Percentiles rank a stretch among this genome's conserved stretches.
Evolutionary conservation across 495 filamentous ascomycete species (phyloP).

Genomic region (Penicillium subrubescens): DNA sequence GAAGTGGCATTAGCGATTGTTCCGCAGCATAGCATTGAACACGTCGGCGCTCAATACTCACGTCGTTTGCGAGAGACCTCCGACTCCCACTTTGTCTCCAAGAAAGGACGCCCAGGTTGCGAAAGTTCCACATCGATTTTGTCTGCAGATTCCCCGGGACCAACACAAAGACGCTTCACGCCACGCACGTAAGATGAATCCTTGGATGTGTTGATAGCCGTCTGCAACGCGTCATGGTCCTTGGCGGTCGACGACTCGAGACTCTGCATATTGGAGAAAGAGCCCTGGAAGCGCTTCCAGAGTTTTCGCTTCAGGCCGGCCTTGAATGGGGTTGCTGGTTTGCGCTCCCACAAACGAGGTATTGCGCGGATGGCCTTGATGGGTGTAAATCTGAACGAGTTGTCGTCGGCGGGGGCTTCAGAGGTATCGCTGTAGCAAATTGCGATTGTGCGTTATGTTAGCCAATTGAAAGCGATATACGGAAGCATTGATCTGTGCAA

Average conservation of each 20-base stretch:
- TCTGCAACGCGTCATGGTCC: slow-evolving; percentile 29
- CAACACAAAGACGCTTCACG: slow-evolving; percentile 50
- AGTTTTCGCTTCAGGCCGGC: slow-evolving; percentile 47
- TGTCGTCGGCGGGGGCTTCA: slow-evolving; percentile 19
- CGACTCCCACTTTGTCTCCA: slow-evolving; percentile 45
- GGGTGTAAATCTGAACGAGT: slow-evolving; percentile 42
- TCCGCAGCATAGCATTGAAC: background rate
- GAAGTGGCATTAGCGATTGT: background rate
- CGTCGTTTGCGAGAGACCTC: slow-evolving; percentile 40
- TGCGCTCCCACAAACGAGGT: slow-evolving; percentile 56
- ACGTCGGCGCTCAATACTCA: slow-evolving; percentile 26
- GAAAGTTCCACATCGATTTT: slow-evolving; percentile 5
- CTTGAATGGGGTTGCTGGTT: slow-evolving; percentile 55
- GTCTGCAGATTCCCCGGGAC: slow-evolving; percentile 17
- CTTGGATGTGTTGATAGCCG: slow-evolving; percentile 38
- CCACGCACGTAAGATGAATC: slow-evolving; percentile 38
- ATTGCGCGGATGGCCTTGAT: slow-evolving; percentile 35
- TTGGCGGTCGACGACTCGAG: slow-evolving; percentile 33
- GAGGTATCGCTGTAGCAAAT: slow-evolving; percentile 14
- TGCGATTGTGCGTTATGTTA: slow-evolving; percentile 18
- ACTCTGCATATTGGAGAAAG: slow-evolving; percentile 44
- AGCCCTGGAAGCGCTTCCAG: slow-evolving; percentile 53
- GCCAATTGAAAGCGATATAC: background rate
- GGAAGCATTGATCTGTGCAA: background rate
- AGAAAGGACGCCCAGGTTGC: slow-evolving; percentile 37